Percentiles rank a stretch among this genome's conserved stretches.
These are phyloP conservation scores for Fimicolochytrium jonesii DNA, from an alignment of 192 early-diverging fungal species.

Conservation along the genomic window DNA sequence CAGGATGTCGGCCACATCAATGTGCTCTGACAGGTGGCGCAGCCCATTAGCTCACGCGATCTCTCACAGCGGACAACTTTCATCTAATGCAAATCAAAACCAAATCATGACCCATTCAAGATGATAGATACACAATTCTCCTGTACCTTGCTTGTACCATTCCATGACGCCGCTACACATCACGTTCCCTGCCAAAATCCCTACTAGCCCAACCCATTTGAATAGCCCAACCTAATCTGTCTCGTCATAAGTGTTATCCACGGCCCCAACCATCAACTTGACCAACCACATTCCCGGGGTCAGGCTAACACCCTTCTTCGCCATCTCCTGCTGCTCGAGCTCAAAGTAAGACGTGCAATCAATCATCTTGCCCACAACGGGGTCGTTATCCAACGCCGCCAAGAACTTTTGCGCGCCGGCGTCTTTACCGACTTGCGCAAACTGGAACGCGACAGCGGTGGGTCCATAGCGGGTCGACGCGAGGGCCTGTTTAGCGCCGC, in stretches of 20 bases:
- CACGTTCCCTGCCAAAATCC: no score
- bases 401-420: constrained; percentile 27
- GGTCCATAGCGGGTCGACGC: constrained; percentile 14
- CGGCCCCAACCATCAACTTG: constrained; percentile 26
- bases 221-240: no score
- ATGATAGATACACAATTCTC: no score
- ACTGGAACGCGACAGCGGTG: constrained; percentile 20
- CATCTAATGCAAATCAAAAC: no score
- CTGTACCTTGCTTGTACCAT: no score
- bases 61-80: no score
- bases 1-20: no score
- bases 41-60: no score
- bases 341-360: constrained; percentile 28
- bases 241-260: constrained; percentile 25
- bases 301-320: constrained; percentile 18
- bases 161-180: no score
- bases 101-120: no score
- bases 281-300: constrained; percentile 28
- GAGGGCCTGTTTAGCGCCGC: constrained; percentile 6
- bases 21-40: no score
- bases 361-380: constrained; percentile 20
- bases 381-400: constrained; percentile 17
- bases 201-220: no score
- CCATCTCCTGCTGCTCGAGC: constrained; percentile 28
- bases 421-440: constrained; percentile 31